Conservation (phyloP, 495 filamentous ascomycete species). For the Tuber umbilicatum region DNA sequence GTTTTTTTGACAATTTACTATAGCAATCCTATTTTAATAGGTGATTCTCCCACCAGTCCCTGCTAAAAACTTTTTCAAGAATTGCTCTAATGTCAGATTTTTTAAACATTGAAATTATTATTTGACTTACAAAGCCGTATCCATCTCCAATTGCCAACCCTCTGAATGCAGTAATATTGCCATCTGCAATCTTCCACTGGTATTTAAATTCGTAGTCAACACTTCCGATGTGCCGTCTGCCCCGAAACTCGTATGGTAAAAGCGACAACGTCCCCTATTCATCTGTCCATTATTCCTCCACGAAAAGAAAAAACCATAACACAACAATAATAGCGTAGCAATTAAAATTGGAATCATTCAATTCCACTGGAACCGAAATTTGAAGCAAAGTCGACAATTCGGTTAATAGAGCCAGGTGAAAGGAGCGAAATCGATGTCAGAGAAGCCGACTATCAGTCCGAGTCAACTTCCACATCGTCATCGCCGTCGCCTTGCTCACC, state of each 20-base stretch:
- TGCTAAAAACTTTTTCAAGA: too few relatives aligned
- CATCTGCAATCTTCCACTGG: background rate
- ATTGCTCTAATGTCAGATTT: too few relatives aligned
- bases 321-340: background rate
- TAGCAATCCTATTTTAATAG: too few relatives aligned
- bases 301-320: background rate
- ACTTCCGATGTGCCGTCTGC: background rate
- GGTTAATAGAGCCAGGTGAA: background rate
- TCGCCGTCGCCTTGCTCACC: background rate
- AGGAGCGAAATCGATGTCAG: background rate
- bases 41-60: too few relatives aligned
- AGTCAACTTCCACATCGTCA: background rate
- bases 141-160: background rate
- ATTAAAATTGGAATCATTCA: background rate
- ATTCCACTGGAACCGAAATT: background rate
- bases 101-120: too few relatives aligned
- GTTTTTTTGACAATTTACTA: too few relatives aligned
- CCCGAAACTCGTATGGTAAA: background rate
- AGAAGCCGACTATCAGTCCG: background rate
- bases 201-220: background rate
- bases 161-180: background rate
- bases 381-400: background rate
- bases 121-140: too few relatives aligned
- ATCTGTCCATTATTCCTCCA: background rate
- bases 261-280: background rate